phyloP scores from a whole-genome alignment of 2,329 filamentous ascomycete species.

The Samsoniella hepiali region DNA sequence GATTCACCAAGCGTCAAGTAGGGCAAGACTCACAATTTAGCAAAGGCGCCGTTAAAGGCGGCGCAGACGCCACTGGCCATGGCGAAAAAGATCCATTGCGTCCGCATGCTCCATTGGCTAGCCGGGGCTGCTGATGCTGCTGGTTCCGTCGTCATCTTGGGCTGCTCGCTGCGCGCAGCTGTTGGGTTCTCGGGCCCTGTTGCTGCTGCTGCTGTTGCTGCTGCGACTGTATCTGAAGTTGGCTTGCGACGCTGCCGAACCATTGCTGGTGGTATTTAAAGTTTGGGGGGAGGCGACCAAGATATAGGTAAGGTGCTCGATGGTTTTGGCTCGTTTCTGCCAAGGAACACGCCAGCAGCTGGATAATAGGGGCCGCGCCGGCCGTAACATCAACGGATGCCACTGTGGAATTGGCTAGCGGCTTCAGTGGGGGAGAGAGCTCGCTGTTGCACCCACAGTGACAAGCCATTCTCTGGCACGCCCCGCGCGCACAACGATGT shows the following conservation, averaged over 20 bases:
- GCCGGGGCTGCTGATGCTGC: slow-evolving; percentile 13
- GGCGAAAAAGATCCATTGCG: slow-evolving; percentile 65
- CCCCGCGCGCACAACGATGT: neutral
- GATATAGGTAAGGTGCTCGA: neutral
- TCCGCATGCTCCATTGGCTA: slow-evolving; percentile 31
- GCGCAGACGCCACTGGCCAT: slow-evolving; percentile 73
- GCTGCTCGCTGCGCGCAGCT: neutral
- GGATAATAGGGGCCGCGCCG: slow-evolving; percentile 10
- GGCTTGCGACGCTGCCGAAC: slow-evolving; percentile 28
- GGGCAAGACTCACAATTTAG: slow-evolving; percentile 59
- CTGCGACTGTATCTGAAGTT: slow-evolving; percentile 1
- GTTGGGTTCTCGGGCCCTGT: slow-evolving; percentile 17
- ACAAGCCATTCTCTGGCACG: neutral
- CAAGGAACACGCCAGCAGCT: neutral
- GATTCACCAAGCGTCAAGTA: slow-evolving; percentile 31
- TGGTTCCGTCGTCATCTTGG: slow-evolving; percentile 7
- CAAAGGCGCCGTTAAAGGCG: slow-evolving; percentile 78
- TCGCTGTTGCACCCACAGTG: neutral
- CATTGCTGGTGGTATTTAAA: slow-evolving; percentile 24
- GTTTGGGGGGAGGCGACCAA: neutral
- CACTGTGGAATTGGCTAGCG: neutral
- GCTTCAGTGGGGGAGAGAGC: neutral
- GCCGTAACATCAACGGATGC: neutral
- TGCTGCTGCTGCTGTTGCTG: neutral
- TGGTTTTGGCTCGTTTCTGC: neutral